Base-by-base conservation (phyloP, 345 rosid genomes). In the Gynandropsis gynandra region DNA sequence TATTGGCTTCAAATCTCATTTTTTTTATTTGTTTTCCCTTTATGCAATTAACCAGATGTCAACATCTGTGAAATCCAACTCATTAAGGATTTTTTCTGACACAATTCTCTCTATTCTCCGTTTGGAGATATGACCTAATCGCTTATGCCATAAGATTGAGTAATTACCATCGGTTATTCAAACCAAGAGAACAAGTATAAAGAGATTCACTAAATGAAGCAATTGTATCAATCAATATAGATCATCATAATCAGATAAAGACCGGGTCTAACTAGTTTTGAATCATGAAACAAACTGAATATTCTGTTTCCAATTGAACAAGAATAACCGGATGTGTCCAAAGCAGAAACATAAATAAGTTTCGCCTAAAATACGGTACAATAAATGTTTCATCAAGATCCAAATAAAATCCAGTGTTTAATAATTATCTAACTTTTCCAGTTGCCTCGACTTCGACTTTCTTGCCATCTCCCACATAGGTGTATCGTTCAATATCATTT, bases 191-290 rank as follows among this genome's bases (percentile, higher is more conserved):
- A 35, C 13, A 4, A 1, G 34, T 1, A 34, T 54, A 24, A 10
- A 63, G 31, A 42, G 61, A 13, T 55, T 63, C 51, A 40, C 32
- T 41, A 19, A 16, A 40, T 39, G 51, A 56, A 13, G 62, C 62
- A 56, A 48, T 39, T 11, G 38, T 40, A 39, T 37, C 9, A 64
- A 10, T 10, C 16, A 5, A 46, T 64, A 64, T 7, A 63, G 49
- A 42, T 55, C 47, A 48, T 48, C 24, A 0, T 16, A 18, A 24
- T 15, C 7, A 0, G 16, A 35, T 0, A 33, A 63, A 54, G n/a
- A 24, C 29, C 29, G 5, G 29, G 5, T 2, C 29, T 5, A 2
- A 24, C 2, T 24, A 24, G 5, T 2, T 2, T 24, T 2, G 29
- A 24, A 24, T 24, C 29, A 24, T 2, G 29, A 24, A 24, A 24